Conservation (phyloP, 2,329 filamentous ascomycete genomes). For the Aspergillus alliaceus region DNA sequence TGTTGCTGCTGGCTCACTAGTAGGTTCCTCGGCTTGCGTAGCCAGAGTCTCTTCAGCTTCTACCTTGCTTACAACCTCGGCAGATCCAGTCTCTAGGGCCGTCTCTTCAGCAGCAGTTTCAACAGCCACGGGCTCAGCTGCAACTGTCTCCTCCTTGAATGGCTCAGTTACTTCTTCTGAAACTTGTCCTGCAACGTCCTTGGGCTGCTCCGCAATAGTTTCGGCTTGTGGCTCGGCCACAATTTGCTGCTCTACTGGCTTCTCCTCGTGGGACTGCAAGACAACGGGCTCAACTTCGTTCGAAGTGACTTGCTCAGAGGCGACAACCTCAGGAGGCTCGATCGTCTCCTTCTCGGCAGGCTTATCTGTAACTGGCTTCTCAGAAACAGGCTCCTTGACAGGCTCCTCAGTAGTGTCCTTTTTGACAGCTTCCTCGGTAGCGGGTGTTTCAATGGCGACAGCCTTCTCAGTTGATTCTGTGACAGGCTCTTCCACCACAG, state of each 20-base stretch:
- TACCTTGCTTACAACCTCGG: conserved; percentile 1
- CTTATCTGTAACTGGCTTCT: conserved; percentile 9
- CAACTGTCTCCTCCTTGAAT: conserved; percentile 1
- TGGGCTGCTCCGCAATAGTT: background rate
- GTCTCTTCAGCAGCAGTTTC: conserved; percentile 8
- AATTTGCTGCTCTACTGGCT: conserved; percentile 7
- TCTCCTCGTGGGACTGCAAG: background rate
- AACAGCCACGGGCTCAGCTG: conserved; percentile 2
- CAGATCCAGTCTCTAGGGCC: background rate
- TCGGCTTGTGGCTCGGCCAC: background rate
- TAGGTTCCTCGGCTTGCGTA: conserved; percentile 2
- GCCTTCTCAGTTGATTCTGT: conserved; percentile 4
- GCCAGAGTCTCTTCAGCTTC: conserved; percentile 1
- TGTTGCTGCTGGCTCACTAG: conserved; percentile 10
- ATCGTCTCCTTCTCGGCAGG: background rate
- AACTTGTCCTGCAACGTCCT: conserved; percentile 2
- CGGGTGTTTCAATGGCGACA: conserved; percentile 5
- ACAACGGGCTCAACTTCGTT: conserved; percentile 6
- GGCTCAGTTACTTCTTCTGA: background rate
- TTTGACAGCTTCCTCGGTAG: conserved; percentile 11
- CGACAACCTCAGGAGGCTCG: conserved; percentile 4
- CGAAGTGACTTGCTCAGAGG: conserved; percentile 5
- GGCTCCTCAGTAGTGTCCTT: conserved; percentile 13
- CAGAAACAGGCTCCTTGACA: conserved; percentile 5
- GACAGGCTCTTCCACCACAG: background rate